Conservation (phyloP, 2,329 filamentous ascomycete genomes). For the Neophaeococcomyces mojaviensis region DNA sequence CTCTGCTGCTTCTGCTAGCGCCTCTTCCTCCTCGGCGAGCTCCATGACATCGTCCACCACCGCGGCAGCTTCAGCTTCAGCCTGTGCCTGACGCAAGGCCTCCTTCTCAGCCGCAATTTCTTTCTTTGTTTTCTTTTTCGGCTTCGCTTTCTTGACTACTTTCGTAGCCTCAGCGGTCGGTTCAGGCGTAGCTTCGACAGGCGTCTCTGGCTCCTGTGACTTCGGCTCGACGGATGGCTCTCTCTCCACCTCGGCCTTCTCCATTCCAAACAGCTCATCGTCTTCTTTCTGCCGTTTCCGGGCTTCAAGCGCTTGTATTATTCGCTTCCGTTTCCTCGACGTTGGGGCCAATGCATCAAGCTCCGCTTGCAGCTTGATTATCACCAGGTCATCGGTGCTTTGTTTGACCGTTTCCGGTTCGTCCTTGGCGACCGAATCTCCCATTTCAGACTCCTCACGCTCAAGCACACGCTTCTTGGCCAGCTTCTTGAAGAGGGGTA, state of each 20-base stretch:
- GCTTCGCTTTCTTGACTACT: conserved; percentile 47
- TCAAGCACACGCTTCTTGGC: conserved; percentile 16
- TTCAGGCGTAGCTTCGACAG: conserved; percentile 28
- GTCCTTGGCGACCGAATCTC: conserved; percentile 21
- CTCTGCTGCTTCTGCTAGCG: conserved; percentile 26
- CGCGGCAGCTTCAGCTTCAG: conserved; percentile 39
- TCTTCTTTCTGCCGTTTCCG: conserved; percentile 79
- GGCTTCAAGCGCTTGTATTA: conserved; percentile 59
- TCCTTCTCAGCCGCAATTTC: conserved; percentile 63
- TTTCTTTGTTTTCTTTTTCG: conserved; percentile 72
- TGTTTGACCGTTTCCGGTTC: conserved; percentile 18
- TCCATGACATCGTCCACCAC: conserved; percentile 28
- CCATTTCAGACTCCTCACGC: conserved; percentile 23
- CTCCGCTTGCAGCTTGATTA: conserved; percentile 23
- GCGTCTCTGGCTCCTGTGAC: conserved; percentile 31
- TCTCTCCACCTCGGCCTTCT: conserved; percentile 46
- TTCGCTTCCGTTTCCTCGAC: conserved; percentile 67
- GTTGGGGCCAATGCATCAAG: conserved; percentile 45
- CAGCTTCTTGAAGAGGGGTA: conserved; percentile 22
- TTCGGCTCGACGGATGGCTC: conserved; percentile 41
- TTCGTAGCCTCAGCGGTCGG: conserved; percentile 25
- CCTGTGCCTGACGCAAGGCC: conserved; percentile 48
- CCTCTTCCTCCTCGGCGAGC: conserved; percentile 25
- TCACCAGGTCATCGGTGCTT: conserved; percentile 22
- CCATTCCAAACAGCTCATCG: conserved; percentile 67